phyloP scores from a whole-genome alignment of 2,329 filamentous ascomycete genomes.

The Thielaviopsis punctulata region DNA sequence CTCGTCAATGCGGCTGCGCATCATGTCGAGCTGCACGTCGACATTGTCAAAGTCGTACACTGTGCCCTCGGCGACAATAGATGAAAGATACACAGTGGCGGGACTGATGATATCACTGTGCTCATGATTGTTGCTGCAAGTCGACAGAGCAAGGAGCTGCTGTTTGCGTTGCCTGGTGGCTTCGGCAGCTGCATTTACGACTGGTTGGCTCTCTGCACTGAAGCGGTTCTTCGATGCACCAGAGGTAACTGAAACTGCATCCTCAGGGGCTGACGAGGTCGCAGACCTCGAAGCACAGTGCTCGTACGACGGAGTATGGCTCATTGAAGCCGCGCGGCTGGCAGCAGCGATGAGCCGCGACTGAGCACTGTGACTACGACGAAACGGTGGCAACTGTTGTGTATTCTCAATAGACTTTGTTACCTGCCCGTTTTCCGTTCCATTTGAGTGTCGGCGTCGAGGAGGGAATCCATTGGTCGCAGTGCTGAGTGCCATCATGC shows the following conservation, averaged over 20 bases:
- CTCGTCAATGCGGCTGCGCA: conserved; percentile 6
- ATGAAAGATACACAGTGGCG: conserved; percentile 18
- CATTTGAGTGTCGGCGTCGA: conserved; percentile 5
- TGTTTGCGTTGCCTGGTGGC: not conserved
- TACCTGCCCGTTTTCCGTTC: not conserved
- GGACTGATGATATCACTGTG: not conserved
- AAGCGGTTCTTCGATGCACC: not conserved
- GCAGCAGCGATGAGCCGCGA: not conserved
- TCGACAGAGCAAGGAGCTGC: conserved; percentile 4
- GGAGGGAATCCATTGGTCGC: conserved; percentile 7
- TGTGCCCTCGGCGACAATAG: conserved; percentile 26
- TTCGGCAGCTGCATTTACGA: not conserved
- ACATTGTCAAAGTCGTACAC: conserved; percentile 25
- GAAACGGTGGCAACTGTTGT: conserved; percentile 2
- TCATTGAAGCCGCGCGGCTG: not conserved
- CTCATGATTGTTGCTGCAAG: not conserved
- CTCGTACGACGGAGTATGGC: conserved; percentile 1
- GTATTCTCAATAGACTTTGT: not conserved
- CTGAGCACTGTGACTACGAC: conserved; percentile 7
- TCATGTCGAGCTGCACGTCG: conserved; percentile 12
- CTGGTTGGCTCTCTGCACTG: not conserved
- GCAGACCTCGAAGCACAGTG: not conserved
- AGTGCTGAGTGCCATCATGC: not conserved
- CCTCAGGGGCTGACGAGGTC: not conserved
- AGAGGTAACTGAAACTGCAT: not conserved